Percentiles rank a stretch among this genome's conserved stretches.
Conservation (phyloP, 139 green algal genomes). For the Spirogloea muscicola region DNA sequence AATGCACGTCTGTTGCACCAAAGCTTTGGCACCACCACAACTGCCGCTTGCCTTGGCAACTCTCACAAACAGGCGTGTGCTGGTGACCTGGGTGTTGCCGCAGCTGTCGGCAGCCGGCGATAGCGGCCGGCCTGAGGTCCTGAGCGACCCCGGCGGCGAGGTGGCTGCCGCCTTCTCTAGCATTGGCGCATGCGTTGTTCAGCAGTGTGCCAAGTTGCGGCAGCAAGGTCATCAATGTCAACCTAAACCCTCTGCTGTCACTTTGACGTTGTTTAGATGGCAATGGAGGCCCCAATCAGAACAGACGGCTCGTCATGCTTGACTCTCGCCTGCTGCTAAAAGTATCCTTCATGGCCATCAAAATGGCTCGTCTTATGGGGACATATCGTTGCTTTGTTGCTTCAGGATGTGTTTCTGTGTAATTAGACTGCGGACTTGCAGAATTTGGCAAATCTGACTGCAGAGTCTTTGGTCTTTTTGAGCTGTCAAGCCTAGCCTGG, state of each 20-base stretch:
- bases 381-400: not conserved
- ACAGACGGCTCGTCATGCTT: not conserved
- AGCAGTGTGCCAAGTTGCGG: slow-evolving; percentile 83
- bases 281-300: no score
- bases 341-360: not conserved
- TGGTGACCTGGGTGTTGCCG: not conserved
- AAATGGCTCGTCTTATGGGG: not conserved
- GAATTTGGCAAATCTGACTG: not conserved
- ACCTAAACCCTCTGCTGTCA: not conserved
- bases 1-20: no score
- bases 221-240: slow-evolving; percentile 16
- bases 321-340: not conserved
- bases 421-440: not conserved
- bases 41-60: no score
- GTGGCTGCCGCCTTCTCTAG: slow-evolving; percentile 66
- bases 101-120: slow-evolving; percentile 86
- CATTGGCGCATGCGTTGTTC: slow-evolving; percentile 85
- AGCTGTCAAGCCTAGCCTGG: not conserved
- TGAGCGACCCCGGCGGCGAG: slow-evolving; percentile 68
- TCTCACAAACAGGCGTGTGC: no score
- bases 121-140: slow-evolving; percentile 78
- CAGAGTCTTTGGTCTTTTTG: not conserved
- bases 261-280: no score
- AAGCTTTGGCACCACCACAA: no score
- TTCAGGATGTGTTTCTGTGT: not conserved